These are phyloP conservation scores for Gossypium sturtianum DNA, from an alignment of 345 rosid genomes.

Conservation along the genomic window DNA sequence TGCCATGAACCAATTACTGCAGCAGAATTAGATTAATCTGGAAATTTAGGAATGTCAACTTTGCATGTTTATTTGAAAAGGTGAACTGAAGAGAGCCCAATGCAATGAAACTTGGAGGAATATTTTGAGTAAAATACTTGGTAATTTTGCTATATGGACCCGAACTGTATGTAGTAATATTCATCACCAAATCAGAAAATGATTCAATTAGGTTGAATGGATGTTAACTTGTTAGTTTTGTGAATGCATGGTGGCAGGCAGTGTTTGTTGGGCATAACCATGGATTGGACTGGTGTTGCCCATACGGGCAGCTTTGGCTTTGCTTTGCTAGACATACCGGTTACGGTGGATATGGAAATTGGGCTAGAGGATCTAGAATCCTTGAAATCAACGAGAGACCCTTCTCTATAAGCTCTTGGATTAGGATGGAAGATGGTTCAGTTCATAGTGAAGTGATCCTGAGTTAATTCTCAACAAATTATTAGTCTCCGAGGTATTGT, in stretches of 20 bases:
- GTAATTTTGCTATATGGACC: not conserved
- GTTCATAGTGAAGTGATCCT: constrained; percentile 54
- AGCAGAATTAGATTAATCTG: not conserved
- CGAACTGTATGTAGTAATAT: not conserved
- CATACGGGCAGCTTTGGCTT: constrained; percentile 64
- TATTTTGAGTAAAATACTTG: not conserved
- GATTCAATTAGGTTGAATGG: not conserved
- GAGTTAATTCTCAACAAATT: not conserved
- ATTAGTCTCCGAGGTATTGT: not conserved
- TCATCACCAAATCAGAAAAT: not conserved
- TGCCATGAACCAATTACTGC: not conserved
- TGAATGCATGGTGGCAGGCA: constrained; percentile 42
- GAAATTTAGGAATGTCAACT: not conserved
- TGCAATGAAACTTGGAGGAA: not conserved
- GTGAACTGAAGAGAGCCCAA: not conserved
- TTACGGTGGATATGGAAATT: constrained; percentile 78
- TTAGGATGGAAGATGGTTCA: constrained; percentile 77
- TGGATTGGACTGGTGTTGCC: constrained; percentile 97
- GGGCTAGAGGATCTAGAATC: constrained; percentile 83
- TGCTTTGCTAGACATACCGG: constrained; percentile 94
- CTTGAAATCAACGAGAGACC: constrained; percentile 47
- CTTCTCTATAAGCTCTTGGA: constrained; percentile 61
- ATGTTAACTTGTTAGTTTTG: not conserved
- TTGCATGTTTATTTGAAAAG: not conserved
- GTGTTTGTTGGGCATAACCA: constrained; percentile 92